These are phyloP conservation scores for Gigaspora rosea DNA, from an alignment of 192 early-diverging fungal genomes.

Conservation along the genomic window DNA sequence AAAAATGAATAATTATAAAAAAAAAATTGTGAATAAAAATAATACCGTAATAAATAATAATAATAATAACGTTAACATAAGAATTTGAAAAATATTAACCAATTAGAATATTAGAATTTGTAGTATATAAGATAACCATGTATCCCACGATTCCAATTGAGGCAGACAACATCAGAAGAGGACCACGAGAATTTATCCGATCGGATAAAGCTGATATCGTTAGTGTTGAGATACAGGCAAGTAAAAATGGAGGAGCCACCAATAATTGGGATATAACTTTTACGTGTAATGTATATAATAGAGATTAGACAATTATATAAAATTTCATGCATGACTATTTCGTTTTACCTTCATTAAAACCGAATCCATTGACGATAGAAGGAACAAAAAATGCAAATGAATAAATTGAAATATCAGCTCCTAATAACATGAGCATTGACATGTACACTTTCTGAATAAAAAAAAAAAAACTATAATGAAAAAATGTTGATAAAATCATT, in stretches of 20 bases:
- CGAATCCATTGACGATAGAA: conserved; percentile 69
- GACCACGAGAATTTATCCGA: neutral
- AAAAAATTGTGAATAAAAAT: neutral
- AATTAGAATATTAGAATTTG: neutral
- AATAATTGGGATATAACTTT: conserved; percentile 29
- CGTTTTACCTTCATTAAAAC: conserved; percentile 44
- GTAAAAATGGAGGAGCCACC: conserved; percentile 36
- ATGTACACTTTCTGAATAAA: conserved; percentile 43
- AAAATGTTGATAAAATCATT: conserved; percentile 4
- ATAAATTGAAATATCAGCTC: conserved; percentile 63
- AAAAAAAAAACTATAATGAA: neutral
- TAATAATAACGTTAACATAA: neutral
- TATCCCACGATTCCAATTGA: conserved; percentile 1
- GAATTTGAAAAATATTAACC: neutral
- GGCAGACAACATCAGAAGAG: neutral
- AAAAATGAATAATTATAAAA: conserved; percentile 2
- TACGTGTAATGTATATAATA: neutral
- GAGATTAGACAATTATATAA: too few relatives aligned
- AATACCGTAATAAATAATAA: neutral
- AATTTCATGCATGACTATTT: too few relatives aligned
- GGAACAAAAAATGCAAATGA: conserved; percentile 71
- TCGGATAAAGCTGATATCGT: neutral
- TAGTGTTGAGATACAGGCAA: conserved; percentile 26
- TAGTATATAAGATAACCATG: conserved; percentile 1
- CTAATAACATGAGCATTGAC: conserved; percentile 63